Percentiles rank a stretch among this genome's conserved stretches.
Evolutionary conservation across 208 protist species (phyloP).

Genomic region (Trypanosoma cruzi): DNA sequence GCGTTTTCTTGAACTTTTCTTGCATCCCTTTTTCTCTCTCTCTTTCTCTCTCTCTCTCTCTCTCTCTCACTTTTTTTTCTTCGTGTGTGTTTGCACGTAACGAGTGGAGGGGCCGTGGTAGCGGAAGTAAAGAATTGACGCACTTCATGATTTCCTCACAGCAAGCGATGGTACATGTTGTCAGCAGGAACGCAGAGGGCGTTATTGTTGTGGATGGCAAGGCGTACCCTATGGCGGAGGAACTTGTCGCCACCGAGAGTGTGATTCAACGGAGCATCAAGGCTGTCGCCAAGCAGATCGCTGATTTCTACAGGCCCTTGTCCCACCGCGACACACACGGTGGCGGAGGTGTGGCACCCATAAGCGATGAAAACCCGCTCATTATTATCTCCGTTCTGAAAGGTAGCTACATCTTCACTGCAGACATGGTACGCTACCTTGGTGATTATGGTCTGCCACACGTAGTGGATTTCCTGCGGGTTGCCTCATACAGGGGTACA

Average conservation of each 20-base stretch:
- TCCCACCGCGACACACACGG: slow-evolving; percentile 47
- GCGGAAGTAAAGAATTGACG: slow-evolving; percentile 17
- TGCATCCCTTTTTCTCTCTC: not conserved
- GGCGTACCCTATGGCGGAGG: slow-evolving; percentile 80
- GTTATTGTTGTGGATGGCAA: slow-evolving; percentile 69
- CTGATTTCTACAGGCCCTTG: slow-evolving; percentile 61
- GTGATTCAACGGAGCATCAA: slow-evolving; percentile 63
- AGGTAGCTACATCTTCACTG: slow-evolving; percentile 92
- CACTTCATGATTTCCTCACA: slow-evolving; percentile 27
- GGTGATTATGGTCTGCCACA: slow-evolving; percentile 65
- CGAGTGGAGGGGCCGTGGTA: not conserved
- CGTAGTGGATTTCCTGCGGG: slow-evolving; percentile 86
- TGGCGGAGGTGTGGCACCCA: slow-evolving; percentile 29
- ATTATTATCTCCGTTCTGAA: slow-evolving; percentile 91
- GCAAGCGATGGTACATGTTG: slow-evolving; percentile 26
- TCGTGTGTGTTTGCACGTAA: not conserved
- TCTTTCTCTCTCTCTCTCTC: slow-evolving; percentile 6
- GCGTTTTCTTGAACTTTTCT: not conserved
- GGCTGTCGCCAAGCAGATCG: slow-evolving; percentile 54
- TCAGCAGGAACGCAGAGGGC: slow-evolving; percentile 40
- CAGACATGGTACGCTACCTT: slow-evolving; percentile 86
- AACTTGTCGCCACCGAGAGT: slow-evolving; percentile 71
- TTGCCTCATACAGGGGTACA: slow-evolving; percentile 73
- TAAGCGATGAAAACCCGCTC: slow-evolving; percentile 80
- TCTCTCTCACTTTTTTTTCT: too few relatives aligned